phyloP scores from a whole-genome alignment of 2,329 filamentous ascomycete species.

The Helicocarpus griseus region DNA sequence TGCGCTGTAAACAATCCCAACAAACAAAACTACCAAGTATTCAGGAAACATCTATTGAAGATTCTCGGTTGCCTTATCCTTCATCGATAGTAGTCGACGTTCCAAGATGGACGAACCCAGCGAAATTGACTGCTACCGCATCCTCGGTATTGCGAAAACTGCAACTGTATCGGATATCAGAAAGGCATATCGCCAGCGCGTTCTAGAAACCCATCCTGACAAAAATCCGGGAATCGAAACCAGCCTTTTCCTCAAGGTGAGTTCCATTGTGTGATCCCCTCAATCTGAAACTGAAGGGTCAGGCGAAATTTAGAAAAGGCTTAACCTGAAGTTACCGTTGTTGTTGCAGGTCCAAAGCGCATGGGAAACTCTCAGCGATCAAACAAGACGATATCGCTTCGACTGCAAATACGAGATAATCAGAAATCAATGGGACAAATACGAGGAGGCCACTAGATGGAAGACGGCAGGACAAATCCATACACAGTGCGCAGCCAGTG shows the following conservation, averaged over 20 bases:
- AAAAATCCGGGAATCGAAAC: conserved; percentile 6
- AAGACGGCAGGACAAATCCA: not conserved
- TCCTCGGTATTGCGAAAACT: conserved; percentile 6
- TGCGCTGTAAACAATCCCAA: too few relatives aligned
- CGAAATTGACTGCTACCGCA: conserved; percentile 9
- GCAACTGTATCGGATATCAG: conserved; percentile 7
- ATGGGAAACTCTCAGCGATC: not conserved
- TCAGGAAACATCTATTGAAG: not conserved
- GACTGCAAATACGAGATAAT: conserved; percentile 1
- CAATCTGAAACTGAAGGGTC: too few relatives aligned
- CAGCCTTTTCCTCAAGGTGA: not conserved
- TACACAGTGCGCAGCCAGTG: too few relatives aligned
- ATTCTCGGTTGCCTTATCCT: not conserved
- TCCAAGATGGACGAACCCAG: not conserved
- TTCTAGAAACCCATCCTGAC: conserved; percentile 9
- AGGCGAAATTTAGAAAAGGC: not conserved
- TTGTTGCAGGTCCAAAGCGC: not conserved
- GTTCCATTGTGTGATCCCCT: not conserved
- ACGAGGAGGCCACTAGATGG: not conserved
- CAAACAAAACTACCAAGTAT: too few relatives aligned
- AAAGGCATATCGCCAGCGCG: conserved; percentile 7
- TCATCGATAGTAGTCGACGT: not conserved
- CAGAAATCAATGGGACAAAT: not conserved
- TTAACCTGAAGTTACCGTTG: not conserved
- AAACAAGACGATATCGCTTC: not conserved